phyloP scores from a whole-genome alignment of 495 filamentous ascomycete genomes.

The Hyaloscypha hepaticicola region DNA sequence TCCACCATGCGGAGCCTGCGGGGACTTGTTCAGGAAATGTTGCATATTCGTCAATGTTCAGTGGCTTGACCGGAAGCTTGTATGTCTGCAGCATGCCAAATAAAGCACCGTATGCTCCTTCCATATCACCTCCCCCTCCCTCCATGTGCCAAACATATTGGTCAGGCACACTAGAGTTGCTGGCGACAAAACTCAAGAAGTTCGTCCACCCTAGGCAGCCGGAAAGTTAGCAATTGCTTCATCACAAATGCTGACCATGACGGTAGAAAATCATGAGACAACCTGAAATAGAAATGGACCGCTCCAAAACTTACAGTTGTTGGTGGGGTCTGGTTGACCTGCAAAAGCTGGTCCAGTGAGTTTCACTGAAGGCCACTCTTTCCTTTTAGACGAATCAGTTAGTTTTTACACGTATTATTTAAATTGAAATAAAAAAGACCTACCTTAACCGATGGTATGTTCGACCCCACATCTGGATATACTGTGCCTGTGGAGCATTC shows the following conservation, averaged over 20 bases:
- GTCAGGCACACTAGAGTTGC: slow-evolving; percentile 39
- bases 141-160: slow-evolving; percentile 40
- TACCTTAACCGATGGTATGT: slow-evolving; percentile 36
- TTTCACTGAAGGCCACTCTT: slow-evolving; percentile 31
- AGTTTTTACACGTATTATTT: background rate
- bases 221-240: too few relatives aligned
- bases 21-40: slow-evolving; percentile 39
- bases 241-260: too few relatives aligned
- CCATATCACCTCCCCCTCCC: slow-evolving; percentile 35
- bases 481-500: slow-evolving; percentile 34
- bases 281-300: too few relatives aligned
- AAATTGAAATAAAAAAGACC: slow-evolving; percentile 13
- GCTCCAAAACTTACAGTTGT: slow-evolving; percentile 30
- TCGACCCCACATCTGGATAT: slow-evolving; percentile 35
- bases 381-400: slow-evolving; percentile 4
- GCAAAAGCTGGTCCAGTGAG: slow-evolving; percentile 35
- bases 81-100: slow-evolving; percentile 31
- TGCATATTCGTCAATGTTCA: slow-evolving; percentile 48
- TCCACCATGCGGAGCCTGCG: slow-evolving; percentile 40
- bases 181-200: slow-evolving; percentile 32
- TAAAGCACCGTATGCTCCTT: slow-evolving; percentile 30
- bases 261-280: too few relatives aligned
- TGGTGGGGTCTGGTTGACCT: slow-evolving; percentile 17
- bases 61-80: slow-evolving; percentile 33
- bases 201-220: slow-evolving; percentile 34